phyloP scores from a whole-genome alignment of 2,329 filamentous ascomycete species.

The Exophiala xenobiotica region DNA sequence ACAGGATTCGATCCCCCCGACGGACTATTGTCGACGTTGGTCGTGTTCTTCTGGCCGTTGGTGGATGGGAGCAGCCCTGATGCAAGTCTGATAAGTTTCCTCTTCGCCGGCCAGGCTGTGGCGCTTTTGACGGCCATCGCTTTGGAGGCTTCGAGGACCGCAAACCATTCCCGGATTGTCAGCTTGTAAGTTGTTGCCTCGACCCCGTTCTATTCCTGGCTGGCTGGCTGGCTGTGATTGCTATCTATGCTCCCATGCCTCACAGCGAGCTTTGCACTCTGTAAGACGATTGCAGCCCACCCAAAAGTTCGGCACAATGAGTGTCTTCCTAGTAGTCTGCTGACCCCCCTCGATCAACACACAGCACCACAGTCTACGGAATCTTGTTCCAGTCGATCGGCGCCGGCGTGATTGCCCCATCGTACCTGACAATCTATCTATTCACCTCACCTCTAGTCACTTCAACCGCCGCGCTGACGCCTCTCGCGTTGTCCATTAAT shows the following conservation, averaged over 20 bases:
- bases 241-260: no score
- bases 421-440: conserved; percentile 44
- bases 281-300: no score
- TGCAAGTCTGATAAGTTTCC: conserved; percentile 36
- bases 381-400: conserved; percentile 42
- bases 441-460: conserved; percentile 40
- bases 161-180: conserved; percentile 41
- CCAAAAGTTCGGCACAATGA: no score
- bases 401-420: conserved; percentile 44
- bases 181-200: conserved; percentile 47
- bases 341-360: conserved; percentile 21
- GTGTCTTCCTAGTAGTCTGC: neutral
- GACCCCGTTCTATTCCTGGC: no score
- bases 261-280: no score
- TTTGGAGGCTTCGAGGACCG: conserved; percentile 45
- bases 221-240: no score
- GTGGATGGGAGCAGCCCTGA: conserved; percentile 38
- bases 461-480: conserved; percentile 32
- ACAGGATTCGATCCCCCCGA: conserved; percentile 39
- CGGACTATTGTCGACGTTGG: conserved; percentile 34
- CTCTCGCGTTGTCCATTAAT: conserved; percentile 35
- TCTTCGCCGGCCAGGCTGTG: conserved; percentile 41
- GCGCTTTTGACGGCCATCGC: conserved; percentile 41
- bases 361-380: conserved; percentile 39
- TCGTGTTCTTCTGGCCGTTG: conserved; percentile 40